Evolutionary conservation across 2,329 filamentous ascomycete species (phyloP).

Genomic region (Monosporascus ibericus): DNA sequence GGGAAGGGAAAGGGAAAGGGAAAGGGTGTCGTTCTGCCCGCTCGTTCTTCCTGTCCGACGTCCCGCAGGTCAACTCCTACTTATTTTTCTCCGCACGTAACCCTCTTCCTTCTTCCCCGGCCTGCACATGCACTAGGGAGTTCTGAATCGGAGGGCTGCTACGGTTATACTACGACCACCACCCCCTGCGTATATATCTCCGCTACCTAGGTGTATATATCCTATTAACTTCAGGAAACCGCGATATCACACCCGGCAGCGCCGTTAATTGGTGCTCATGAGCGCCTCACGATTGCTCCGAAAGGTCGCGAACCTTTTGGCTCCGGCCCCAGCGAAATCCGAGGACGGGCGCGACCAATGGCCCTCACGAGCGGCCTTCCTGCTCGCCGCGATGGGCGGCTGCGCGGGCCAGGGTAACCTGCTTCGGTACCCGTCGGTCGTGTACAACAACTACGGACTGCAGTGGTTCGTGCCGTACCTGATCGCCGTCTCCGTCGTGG

Average conservation of each 20-base stretch:
- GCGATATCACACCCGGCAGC: neutral
- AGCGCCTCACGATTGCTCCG: neutral
- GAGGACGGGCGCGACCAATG: slow-evolving; percentile 45
- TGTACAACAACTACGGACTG: slow-evolving; percentile 54
- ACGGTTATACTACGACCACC: neutral
- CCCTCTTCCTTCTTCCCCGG: neutral
- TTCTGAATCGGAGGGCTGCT: neutral
- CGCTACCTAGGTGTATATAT: neutral
- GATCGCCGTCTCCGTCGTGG: slow-evolving; percentile 47
- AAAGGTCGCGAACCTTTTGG: slow-evolving; percentile 27
- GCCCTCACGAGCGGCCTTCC: slow-evolving; percentile 48
- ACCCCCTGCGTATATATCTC: neutral
- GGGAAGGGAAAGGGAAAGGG: no score
- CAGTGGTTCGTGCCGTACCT: slow-evolving; percentile 57
- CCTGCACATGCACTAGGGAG: neutral
- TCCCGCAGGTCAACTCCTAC: neutral
- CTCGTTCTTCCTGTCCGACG: neutral
- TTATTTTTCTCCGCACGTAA: neutral
- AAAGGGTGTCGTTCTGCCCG: no score
- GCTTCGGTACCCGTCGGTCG: slow-evolving; percentile 50
- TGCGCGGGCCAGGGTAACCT: slow-evolving; percentile 54
- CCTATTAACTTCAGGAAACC: neutral
- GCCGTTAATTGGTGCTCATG: neutral
- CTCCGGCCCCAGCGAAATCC: slow-evolving; percentile 30
- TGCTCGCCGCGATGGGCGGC: slow-evolving; percentile 53